Conservation (phyloP, 768 basidiomycete species). For the Suillus subluteus region DNA sequence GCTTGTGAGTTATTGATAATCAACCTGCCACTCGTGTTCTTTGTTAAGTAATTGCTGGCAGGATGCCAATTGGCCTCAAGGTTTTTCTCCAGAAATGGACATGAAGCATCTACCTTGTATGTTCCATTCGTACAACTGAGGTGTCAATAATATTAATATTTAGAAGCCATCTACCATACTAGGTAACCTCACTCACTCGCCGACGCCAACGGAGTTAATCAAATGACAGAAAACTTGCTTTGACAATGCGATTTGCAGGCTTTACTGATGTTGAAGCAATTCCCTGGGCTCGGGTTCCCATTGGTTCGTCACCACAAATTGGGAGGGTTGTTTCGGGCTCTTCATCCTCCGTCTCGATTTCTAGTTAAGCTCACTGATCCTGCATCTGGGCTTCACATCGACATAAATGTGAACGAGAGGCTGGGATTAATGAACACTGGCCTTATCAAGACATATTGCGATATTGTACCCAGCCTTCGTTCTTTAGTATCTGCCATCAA, state of each 20-base stretch:
- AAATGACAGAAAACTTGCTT: slow-evolving; percentile 34
- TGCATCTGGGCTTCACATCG: slow-evolving; percentile 45
- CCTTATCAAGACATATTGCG: slow-evolving; percentile 55
- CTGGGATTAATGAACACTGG: slow-evolving; percentile 56
- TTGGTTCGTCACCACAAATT: slow-evolving; percentile 34
- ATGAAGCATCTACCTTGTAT: slow-evolving; percentile 34
- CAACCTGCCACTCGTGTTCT: not conserved
- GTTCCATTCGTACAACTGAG: slow-evolving; percentile 5
- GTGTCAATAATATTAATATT: not conserved
- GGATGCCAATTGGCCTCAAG: slow-evolving; percentile 37
- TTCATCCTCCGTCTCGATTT: slow-evolving; percentile 2
- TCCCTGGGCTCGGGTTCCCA: slow-evolving; percentile 45
- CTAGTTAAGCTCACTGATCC: slow-evolving; percentile 58
- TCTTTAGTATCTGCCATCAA: slow-evolving; percentile 54
- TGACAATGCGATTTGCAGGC: slow-evolving; percentile 32
- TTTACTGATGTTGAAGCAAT: slow-evolving; percentile 39
- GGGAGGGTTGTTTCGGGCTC: slow-evolving; percentile 5
- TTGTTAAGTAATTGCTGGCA: slow-evolving; percentile 18
- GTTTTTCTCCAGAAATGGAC: slow-evolving; percentile 31
- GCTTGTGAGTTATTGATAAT: slow-evolving; percentile 39
- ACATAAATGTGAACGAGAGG: slow-evolving; percentile 66
- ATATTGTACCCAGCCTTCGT: slow-evolving; percentile 46
- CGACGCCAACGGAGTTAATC: not conserved
- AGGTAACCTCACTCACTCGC: slow-evolving; percentile 20
- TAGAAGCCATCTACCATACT: slow-evolving; percentile 37